Conservation (phyloP, 2,329 filamentous ascomycete genomes). For the Cercospora sp. region DNA sequence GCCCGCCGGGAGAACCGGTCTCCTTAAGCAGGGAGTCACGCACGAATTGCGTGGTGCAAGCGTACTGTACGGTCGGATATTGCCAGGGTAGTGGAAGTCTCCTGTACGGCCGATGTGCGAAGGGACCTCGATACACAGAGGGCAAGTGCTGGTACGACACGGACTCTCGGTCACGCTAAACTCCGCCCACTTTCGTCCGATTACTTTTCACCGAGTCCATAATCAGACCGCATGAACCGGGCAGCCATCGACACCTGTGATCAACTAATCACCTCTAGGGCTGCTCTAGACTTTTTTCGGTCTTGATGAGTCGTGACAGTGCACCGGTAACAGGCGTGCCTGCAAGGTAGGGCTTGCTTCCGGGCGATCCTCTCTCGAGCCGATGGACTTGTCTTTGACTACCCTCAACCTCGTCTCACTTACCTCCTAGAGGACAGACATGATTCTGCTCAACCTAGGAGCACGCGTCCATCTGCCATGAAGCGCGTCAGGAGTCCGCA, state of each 20-base stretch:
- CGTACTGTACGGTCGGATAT: neutral
- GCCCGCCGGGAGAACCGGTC: neutral
- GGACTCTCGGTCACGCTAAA: neutral
- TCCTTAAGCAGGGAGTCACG: neutral
- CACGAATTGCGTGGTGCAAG: neutral
- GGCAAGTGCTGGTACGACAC: neutral
- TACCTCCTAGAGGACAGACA: neutral
- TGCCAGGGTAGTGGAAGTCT: neutral
- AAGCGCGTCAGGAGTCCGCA: constrained; percentile 11
- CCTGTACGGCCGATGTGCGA: neutral
- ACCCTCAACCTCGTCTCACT: neutral
- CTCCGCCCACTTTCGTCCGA: neutral
- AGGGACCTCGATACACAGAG: neutral
- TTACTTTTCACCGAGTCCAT: neutral
- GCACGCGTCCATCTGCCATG: constrained; percentile 1
- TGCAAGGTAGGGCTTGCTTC: constrained; percentile 2
- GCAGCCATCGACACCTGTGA: neutral
- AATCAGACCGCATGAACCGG: neutral
- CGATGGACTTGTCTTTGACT: neutral
- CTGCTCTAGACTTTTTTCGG: neutral
- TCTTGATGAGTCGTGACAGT: neutral
- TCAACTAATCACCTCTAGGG: neutral
- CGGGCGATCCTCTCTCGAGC: neutral
- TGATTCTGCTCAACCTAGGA: neutral
- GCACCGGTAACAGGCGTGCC: neutral